phyloP scores from a whole-genome alignment of 192 early-diverging fungal genomes.

The Linderina pennispora region DNA sequence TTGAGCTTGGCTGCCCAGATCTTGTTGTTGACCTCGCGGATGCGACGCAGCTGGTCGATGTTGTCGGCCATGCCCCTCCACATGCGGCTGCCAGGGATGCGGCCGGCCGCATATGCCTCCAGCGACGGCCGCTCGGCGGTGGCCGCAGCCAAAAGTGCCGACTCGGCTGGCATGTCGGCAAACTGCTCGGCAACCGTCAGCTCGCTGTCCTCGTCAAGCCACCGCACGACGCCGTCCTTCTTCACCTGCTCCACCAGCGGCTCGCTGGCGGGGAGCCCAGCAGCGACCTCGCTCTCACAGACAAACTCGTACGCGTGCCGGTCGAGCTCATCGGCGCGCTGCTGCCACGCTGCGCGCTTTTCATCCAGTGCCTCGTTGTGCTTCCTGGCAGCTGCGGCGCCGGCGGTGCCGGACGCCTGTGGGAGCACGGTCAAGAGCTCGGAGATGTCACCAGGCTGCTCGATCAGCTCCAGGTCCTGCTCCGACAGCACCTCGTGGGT shows the following conservation, averaged over 20 bases:
- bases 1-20: constrained; percentile 53
- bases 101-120: constrained; percentile 33
- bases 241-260: constrained; percentile 16
- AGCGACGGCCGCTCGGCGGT: constrained; percentile 7
- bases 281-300: constrained; percentile 27
- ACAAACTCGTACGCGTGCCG: constrained; percentile 22
- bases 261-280: constrained; percentile 26
- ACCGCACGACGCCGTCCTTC: constrained; percentile 24
- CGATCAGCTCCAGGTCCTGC: constrained; percentile 13
- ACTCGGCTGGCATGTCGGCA: not conserved
- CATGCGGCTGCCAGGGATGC: constrained; percentile 41
- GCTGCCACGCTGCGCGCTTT: constrained; percentile 27
- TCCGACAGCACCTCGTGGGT: constrained; percentile 2
- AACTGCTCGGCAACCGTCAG: constrained; percentile 7
- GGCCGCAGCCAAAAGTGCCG: not conserved
- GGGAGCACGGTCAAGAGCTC: constrained; percentile 16
- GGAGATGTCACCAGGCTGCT: constrained; percentile 17
- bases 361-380: constrained; percentile 33
- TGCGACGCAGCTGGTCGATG: constrained; percentile 45
- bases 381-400: constrained; percentile 20
- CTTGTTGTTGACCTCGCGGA: constrained; percentile 56
- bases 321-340: constrained; percentile 7
- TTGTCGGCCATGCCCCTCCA: constrained; percentile 48
- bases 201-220: constrained; percentile 47
- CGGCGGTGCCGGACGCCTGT: constrained; percentile 9